Base-by-base conservation (phyloP, 176 grass and related monocot genomes). In the Oryza officinalis region DNA sequence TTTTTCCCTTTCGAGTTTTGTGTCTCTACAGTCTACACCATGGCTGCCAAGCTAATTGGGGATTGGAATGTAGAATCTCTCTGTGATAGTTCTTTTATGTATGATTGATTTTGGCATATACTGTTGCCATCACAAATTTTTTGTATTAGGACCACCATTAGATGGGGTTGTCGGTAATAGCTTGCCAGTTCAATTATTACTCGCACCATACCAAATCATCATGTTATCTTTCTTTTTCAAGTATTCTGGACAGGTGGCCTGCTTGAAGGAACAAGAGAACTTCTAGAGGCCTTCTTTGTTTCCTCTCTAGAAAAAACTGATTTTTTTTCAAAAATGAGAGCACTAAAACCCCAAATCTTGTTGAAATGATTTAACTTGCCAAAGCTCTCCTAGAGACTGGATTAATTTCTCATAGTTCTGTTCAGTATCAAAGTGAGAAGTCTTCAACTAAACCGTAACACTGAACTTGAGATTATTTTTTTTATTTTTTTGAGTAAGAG, bases 121-220 rank as follows among this genome's bases (percentile, higher is more conserved):
- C 27, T 41, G 22, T 35, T 71, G n/a, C 67, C 47, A 45, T n/a
- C 66, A 81, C 32, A 4, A 8, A 31, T 50, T 33, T 52, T 52
- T 38, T 22, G 4, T 47, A 41, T 41, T 10, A 57, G 79, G 79
- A 54, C 46, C 65, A 12, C 46, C 49, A 71, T 35, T 72, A 27
- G 9, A 44, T 30, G 23, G 26, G 31, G 13, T 52, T 52, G 17
- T 52, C 20, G 49, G 49, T 52, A 20, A 20, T 52, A 52, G 27
- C 27, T 25, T 45, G 50, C 5, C 38, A 33, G n/a, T 10, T 74
- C 26, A 61, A 70, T 78, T 78, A 78, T 78, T 85, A 26, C 18
- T 71, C 41, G 76, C 28, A 43, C 23, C 27, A 65, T 65, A 47
- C 20, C 4, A 52, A 47, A 47, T 47, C 45, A 47, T 47, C 45